These are phyloP conservation scores for Paecilomyces dactylethromorphus DNA, from an alignment of 2,329 filamentous ascomycete genomes.

Conservation along the genomic window DNA sequence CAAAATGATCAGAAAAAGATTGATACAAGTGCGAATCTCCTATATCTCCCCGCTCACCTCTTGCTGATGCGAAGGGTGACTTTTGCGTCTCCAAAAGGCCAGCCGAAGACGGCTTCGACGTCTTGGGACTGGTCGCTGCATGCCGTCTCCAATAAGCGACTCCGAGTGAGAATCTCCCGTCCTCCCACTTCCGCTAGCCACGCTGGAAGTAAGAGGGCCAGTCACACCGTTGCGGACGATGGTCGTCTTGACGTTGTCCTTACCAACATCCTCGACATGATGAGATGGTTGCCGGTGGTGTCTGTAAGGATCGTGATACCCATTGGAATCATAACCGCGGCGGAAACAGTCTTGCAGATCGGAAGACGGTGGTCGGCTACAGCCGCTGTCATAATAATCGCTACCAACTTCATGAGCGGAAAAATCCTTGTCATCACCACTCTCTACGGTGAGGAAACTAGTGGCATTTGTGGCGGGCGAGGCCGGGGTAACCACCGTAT, in stretches of 20 bases:
- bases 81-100: slow-evolving; percentile 34
- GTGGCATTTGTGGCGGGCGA: slow-evolving; percentile 40
- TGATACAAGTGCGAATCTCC: slow-evolving; percentile 3
- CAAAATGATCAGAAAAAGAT: slow-evolving; percentile 13
- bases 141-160: slow-evolving; percentile 10
- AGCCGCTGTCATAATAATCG: slow-evolving; percentile 1
- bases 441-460: slow-evolving; percentile 36
- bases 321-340: neutral
- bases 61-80: slow-evolving; percentile 20
- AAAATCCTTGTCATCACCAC: slow-evolving; percentile 32
- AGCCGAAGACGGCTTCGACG: slow-evolving; percentile 33
- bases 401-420: slow-evolving; percentile 8
- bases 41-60: slow-evolving; percentile 27
- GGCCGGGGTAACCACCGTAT: slow-evolving; percentile 32
- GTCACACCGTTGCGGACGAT: slow-evolving; percentile 15
- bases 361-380: slow-evolving; percentile 4
- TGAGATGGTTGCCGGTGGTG: slow-evolving; percentile 13
- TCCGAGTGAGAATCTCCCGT: slow-evolving; percentile 3
- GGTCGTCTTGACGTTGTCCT: slow-evolving; percentile 14
- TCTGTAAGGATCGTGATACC: neutral
- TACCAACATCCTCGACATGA: slow-evolving; percentile 11
- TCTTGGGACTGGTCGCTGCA: slow-evolving; percentile 24
- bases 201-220: slow-evolving; percentile 22
- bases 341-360: neutral
- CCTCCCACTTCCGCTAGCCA: slow-evolving; percentile 15